Base-by-base conservation (phyloP, 1,284 basidiomycete species). In the Mycosarcoma maydis region DNA sequence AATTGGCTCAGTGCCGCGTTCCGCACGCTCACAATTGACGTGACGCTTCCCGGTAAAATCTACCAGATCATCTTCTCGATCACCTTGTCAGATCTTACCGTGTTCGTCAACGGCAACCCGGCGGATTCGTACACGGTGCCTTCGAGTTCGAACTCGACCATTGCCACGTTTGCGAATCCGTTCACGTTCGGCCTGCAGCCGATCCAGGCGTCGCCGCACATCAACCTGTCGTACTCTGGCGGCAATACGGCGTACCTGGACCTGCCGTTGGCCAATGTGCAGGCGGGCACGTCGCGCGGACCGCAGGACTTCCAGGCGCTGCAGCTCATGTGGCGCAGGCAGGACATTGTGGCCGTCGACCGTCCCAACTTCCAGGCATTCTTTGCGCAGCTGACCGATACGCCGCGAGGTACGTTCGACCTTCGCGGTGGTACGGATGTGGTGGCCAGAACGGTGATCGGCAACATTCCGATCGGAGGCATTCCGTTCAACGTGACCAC, bases 181-280 rank as follows among this genome's bases (percentile, higher is more conserved):
- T 91, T 92, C 81, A 88, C 87, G 10, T 92, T 91, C 83, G 87
- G 87, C 19, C 79, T 92, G 50, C 88, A 89, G 76, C 88, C 89
- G 33, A 80, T 89, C 20, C 84, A 86, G 73, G 83, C 87, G 1
- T 83, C 84, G 4, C 84, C 90, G 71, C 84, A 85, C 24, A 86
- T 90, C 64, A 84, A 84, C 19, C 79, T 91, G 38, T 84, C 82
- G 10, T 83, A 82, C 20, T 82, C 83, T 23, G 87, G 87, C 5
- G 80, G 82, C n/a, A 82, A 87, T 54, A 85, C 87, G 27, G 90
- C 88, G 24, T 70, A 88, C 86, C 85, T 91, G 40, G 78, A 84
- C 26, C 79, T 90, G 34, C 88, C 89, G 3, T 24, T 71, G 10
- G 11, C 52, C 42, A 72, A 85, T 32, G 85, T 85, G 3, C 82